phyloP scores from a whole-genome alignment of 1,139 yeast genomes.

The Debaryomyces singareniensis region DNA sequence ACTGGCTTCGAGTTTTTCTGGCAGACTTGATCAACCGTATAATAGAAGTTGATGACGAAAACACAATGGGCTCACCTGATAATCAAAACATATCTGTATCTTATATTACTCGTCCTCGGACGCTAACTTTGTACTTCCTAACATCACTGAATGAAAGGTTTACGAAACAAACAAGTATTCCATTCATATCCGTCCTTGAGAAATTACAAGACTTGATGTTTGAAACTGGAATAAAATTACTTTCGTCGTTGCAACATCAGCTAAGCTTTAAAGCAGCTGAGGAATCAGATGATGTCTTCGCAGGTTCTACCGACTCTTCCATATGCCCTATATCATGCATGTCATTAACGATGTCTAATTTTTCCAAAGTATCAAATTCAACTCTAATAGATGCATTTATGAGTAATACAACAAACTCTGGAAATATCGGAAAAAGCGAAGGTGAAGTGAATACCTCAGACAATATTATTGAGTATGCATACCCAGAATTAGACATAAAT shows the following conservation, averaged over 20 bases:
- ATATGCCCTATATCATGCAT: constrained; percentile 46
- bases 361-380: constrained; percentile 36
- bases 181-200: constrained; percentile 32
- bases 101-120: constrained; percentile 43
- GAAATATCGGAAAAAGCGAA: too few relatives aligned
- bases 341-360: constrained; percentile 47
- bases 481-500: too few relatives aligned
- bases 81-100: constrained; percentile 15
- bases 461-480: too few relatives aligned
- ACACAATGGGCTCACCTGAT: constrained; percentile 22
- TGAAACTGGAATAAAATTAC: constrained; percentile 23
- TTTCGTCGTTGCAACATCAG: constrained; percentile 30
- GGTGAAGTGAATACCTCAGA: too few relatives aligned
- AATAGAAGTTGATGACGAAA: constrained; percentile 71
- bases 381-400: constrained; percentile 45
- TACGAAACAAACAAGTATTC: constrained; percentile 43
- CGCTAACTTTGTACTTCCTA: constrained; percentile 32
- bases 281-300: constrained; percentile 11
- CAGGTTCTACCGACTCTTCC: constrained; percentile 6
- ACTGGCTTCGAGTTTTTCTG: constrained; percentile 79
- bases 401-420: neutral
- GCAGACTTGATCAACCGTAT: constrained; percentile 74
- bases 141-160: constrained; percentile 18
- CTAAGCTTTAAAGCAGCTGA: constrained; percentile 9
- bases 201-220: constrained; percentile 27